Conservation (phyloP, 1,284 basidiomycete species). For the Ceratorhiza oryzae-sativae region DNA sequence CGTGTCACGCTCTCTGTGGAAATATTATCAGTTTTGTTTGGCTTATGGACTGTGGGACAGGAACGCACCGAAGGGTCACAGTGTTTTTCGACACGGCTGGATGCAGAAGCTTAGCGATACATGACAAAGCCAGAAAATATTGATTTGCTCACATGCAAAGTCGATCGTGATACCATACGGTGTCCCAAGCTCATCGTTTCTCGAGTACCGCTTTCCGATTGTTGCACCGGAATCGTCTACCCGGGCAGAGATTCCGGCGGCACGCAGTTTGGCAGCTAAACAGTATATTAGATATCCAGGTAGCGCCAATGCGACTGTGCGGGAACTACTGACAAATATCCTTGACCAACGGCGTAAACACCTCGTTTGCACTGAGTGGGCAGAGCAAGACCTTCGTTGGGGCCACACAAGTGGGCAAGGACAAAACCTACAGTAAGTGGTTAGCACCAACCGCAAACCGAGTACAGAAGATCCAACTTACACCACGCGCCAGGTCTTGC, state of each 20-base stretch:
- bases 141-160: constrained; percentile 85
- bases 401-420: constrained; percentile 88
- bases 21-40: not conserved
- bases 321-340: constrained; percentile 82
- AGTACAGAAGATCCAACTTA: constrained; percentile 54
- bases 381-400: constrained; percentile 97
- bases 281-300: constrained; percentile 39
- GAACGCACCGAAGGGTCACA: constrained; percentile 44
- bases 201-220: constrained; percentile 95
- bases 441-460: constrained; percentile 39
- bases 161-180: constrained; percentile 97
- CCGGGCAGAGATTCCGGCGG: constrained; percentile 86
- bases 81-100: constrained; percentile 44
- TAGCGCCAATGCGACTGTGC: constrained; percentile 33
- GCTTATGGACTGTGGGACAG: not conserved
- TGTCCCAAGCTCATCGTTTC: constrained; percentile 98
- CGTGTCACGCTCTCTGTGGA: constrained; percentile 86
- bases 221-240: constrained; percentile 96
- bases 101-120: not conserved
- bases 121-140: not conserved
- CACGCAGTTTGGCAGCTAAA: constrained; percentile 83
- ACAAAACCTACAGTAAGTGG: constrained; percentile 73
- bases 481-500: constrained; percentile 86
- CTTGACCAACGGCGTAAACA: constrained; percentile 83
- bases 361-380: constrained; percentile 88